Conservation (phyloP, 176 grass and related monocot genomes). For the Carex myosuroides region DNA sequence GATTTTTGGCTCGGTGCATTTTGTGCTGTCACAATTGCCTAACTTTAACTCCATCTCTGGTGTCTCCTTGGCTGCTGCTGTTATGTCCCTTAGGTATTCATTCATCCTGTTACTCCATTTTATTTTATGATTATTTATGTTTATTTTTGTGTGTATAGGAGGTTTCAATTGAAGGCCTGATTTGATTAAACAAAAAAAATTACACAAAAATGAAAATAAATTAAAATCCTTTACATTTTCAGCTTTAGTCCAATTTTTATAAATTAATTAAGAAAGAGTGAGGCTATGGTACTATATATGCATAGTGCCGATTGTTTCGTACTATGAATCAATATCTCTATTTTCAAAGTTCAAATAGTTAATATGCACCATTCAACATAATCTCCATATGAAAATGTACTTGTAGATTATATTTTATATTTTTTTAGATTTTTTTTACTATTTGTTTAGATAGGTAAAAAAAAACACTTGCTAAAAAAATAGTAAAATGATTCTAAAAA, state of each 20-base stretch:
- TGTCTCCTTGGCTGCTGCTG: conserved; percentile 62
- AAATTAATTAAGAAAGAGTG: background rate
- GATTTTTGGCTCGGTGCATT: conserved; percentile 68
- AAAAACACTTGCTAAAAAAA: too few species aligned
- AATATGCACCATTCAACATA: too few species aligned
- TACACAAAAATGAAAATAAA: background rate
- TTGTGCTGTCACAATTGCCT: conserved; percentile 62
- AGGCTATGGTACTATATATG: too few species aligned
- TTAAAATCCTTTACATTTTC: background rate
- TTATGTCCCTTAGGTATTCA: conserved; percentile 50
- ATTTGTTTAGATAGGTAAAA: too few species aligned
- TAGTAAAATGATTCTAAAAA: too few species aligned
- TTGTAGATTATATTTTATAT: too few species aligned
- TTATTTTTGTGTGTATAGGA: background rate
- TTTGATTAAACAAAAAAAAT: background rate
- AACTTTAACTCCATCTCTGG: conserved; percentile 57
- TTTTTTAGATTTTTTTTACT: too few species aligned
- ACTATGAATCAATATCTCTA: too few species aligned
- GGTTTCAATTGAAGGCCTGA: background rate
- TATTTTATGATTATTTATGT: background rate
- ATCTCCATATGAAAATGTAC: too few species aligned
- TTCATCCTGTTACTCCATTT: background rate
- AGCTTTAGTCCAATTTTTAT: background rate
- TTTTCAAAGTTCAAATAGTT: too few species aligned
- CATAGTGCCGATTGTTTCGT: too few species aligned